These are phyloP conservation scores for Lachnellula willkommii DNA, from an alignment of 2,329 filamentous ascomycete genomes.

Conservation along the genomic window DNA sequence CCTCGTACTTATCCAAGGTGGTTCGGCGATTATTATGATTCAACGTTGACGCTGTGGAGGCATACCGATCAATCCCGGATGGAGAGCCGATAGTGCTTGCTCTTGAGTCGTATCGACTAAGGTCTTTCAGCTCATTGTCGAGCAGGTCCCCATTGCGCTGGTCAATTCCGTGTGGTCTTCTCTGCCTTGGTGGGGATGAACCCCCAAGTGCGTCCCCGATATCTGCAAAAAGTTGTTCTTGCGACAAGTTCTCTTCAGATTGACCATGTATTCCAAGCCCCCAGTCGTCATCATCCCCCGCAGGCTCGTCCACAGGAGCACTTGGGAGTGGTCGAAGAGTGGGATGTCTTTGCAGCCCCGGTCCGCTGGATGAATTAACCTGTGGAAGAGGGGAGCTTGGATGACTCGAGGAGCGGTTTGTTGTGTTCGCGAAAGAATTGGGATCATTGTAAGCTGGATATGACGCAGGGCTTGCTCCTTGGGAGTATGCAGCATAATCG, in stretches of 20 bases:
- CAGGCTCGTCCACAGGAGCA: slow-evolving; percentile 26
- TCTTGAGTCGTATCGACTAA: slow-evolving; percentile 47
- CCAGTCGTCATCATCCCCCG: slow-evolving; percentile 27
- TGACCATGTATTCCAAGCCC: slow-evolving; percentile 18
- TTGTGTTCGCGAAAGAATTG: slow-evolving; percentile 17
- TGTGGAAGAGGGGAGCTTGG: slow-evolving; percentile 14
- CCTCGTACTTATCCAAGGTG: slow-evolving; percentile 42
- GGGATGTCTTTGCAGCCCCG: slow-evolving; percentile 30
- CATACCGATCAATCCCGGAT: slow-evolving; percentile 43
- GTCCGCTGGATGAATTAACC: slow-evolving; percentile 4
- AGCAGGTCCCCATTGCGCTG: slow-evolving; percentile 41
- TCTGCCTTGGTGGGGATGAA: slow-evolving; percentile 13
- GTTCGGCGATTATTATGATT: slow-evolving; percentile 30
- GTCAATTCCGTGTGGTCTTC: slow-evolving; percentile 12
- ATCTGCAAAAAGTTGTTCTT: slow-evolving; percentile 33
- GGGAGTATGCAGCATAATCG: slow-evolving; percentile 20
- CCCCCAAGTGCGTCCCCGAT: slow-evolving; percentile 31
- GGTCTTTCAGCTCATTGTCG: slow-evolving; percentile 44
- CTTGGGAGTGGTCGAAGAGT: slow-evolving; percentile 31
- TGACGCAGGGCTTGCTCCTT: slow-evolving; percentile 11
- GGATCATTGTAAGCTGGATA: slow-evolving; percentile 18
- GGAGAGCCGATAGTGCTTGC: slow-evolving; percentile 41
- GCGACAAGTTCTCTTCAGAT: slow-evolving; percentile 24
- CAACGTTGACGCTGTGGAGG: slow-evolving; percentile 45
- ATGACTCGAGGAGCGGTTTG: slow-evolving; percentile 21